Evolutionary conservation across 768 basidiomycete species (phyloP).

Genomic region (Solioccasus polychromus): DNA sequence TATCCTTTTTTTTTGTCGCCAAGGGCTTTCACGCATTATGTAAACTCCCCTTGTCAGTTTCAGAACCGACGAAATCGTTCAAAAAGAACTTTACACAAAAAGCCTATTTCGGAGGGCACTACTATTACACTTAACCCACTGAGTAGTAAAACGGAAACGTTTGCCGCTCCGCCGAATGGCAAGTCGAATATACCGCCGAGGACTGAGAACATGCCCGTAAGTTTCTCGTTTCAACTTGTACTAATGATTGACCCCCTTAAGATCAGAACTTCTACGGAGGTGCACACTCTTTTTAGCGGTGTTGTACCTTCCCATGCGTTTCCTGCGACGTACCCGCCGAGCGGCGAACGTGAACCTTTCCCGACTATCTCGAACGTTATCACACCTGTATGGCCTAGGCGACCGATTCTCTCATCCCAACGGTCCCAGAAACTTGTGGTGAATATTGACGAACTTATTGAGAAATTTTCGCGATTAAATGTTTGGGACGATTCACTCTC

Average conservation of each 20-base stretch:
- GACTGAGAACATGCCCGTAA: slow-evolving; percentile 7
- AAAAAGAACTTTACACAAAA: slow-evolving; percentile 4
- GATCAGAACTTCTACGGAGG: neutral
- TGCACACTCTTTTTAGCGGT: slow-evolving; percentile 5
- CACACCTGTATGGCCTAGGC: slow-evolving; percentile 7
- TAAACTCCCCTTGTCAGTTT: too few relatives aligned
- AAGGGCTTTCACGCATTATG: neutral
- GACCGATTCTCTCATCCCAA: neutral
- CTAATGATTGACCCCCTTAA: neutral
- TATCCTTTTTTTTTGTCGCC: fast-evolving
- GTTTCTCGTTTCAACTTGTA: neutral
- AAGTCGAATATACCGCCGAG: slow-evolving; percentile 3
- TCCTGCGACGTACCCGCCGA: slow-evolving; percentile 20
- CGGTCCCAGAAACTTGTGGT: too few relatives aligned
- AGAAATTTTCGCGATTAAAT: slow-evolving; percentile 15
- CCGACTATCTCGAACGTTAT: slow-evolving; percentile 3
- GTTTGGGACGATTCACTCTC: slow-evolving; percentile 7
- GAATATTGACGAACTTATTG: slow-evolving; percentile 10
- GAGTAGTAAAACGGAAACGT: slow-evolving; percentile 4
- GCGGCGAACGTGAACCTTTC: slow-evolving; percentile 16
- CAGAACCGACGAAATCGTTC: slow-evolving; percentile 14
- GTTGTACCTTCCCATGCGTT: slow-evolving; percentile 22
- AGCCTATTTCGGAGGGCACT: neutral
- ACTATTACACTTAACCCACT: neutral
- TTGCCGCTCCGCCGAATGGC: slow-evolving; percentile 17